phyloP scores from a whole-genome alignment of 495 filamentous ascomycete species.

The Podospora bellae-mahoneyi region DNA sequence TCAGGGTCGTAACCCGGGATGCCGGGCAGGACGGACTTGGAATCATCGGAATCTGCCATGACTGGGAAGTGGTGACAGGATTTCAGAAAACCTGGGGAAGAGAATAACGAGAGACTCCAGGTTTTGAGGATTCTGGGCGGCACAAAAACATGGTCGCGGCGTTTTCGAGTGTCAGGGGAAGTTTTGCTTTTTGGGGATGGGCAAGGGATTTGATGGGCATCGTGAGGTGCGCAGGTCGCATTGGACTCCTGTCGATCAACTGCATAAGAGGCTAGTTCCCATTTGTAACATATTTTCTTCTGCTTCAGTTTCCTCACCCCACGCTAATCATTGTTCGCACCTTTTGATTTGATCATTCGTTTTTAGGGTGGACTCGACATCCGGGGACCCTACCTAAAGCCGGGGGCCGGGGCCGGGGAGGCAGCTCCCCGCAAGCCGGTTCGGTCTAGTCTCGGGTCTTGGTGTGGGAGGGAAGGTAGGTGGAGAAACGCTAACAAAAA shows the following conservation, averaged over 20 bases:
- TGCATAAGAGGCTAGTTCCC: neutral
- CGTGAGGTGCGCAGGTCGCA: neutral
- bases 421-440: neutral
- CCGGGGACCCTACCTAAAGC: neutral
- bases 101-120: neutral
- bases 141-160: neutral
- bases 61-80: neutral
- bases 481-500: no score
- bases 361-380: neutral
- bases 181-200: neutral
- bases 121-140: neutral
- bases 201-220: neutral
- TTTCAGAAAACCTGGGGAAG: neutral
- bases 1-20: slow-evolving; percentile 14
- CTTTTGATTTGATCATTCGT: neutral
- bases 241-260: neutral
- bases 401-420: no score
- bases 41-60: neutral
- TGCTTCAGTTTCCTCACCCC: neutral
- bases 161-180: neutral
- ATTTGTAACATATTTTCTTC: neutral
- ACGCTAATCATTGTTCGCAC: neutral
- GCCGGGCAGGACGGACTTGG: neutral
- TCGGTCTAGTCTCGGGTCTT: neutral
- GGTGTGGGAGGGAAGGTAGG: neutral